Conservation (phyloP, 164 flowering plant genomes). For the Vitis rotundifolia region DNA sequence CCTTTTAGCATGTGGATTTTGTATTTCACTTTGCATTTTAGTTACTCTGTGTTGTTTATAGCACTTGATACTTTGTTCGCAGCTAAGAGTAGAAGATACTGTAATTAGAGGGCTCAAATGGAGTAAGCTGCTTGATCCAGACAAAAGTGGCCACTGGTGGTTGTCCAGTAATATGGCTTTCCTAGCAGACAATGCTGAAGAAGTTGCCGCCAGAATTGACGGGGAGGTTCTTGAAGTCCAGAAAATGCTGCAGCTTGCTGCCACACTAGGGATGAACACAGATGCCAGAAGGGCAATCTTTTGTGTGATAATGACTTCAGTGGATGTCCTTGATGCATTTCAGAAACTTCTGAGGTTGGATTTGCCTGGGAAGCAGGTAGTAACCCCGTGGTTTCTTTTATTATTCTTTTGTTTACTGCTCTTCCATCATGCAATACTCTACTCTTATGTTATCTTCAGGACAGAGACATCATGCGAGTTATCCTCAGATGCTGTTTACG, state of each 20-base stretch:
- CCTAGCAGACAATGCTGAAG: constrained; percentile 41
- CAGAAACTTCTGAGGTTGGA: constrained; percentile 84
- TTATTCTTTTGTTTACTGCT: not conserved
- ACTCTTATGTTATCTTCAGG: constrained; percentile 43
- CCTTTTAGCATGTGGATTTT: too few species aligned
- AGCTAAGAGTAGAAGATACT: constrained; percentile 73
- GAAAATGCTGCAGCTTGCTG: constrained; percentile 86
- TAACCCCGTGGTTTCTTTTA: constrained; percentile 2
- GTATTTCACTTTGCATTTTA: too few species aligned
- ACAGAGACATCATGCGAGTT: constrained; percentile 90
- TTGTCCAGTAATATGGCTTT: constrained; percentile 57
- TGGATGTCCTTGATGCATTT: constrained; percentile 83
- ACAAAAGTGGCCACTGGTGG: constrained; percentile 99
- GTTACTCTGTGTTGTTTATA: not conserved
- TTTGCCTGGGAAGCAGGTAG: constrained; percentile 88
- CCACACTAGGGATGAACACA: constrained; percentile 93
- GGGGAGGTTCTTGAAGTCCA: constrained; percentile 75
- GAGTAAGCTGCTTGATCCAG: constrained; percentile 89
- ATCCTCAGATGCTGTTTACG: constrained; percentile 89
- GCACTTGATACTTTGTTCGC: constrained; percentile 22
- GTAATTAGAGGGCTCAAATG: constrained; percentile 77
- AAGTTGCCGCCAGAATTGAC: constrained; percentile 74
- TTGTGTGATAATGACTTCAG: constrained; percentile 85
- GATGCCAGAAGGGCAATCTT: constrained; percentile 84
- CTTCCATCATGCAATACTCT: not conserved